Percentiles rank a stretch among this genome's conserved stretches.
Evolutionary conservation across 1,139 yeast species (phyloP).

Genomic region (Diutina scorzettiae): DNA sequence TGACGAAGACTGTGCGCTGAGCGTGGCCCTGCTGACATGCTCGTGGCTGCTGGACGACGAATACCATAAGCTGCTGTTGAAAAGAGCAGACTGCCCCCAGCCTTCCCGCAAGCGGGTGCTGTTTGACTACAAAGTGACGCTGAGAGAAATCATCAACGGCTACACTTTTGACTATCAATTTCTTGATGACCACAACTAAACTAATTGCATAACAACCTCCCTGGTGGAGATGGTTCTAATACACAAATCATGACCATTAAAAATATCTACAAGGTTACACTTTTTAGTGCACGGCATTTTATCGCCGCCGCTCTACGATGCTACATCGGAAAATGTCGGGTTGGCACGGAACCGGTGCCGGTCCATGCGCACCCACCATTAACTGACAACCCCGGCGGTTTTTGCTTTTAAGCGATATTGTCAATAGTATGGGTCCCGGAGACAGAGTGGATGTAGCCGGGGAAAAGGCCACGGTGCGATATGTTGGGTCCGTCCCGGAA

Average conservation of each 20-base stretch:
- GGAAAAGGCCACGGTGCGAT: slow-evolving; percentile 45
- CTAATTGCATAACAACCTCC: background rate
- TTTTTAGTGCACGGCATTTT: too few relatives aligned
- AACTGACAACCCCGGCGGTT: too few relatives aligned
- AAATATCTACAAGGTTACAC: too few relatives aligned
- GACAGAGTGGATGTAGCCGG: background rate
- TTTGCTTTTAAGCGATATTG: too few relatives aligned
- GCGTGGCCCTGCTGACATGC: slow-evolving; percentile 8
- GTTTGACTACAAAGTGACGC: slow-evolving; percentile 29
- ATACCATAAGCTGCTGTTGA: slow-evolving; percentile 9
- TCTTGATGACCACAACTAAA: slow-evolving; percentile 17
- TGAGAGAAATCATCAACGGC: slow-evolving; percentile 33
- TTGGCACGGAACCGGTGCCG: too few relatives aligned
- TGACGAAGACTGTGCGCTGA: slow-evolving; percentile 7
- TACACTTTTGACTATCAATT: slow-evolving; percentile 32
- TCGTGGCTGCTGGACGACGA: slow-evolving; percentile 6
- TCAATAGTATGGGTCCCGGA: too few relatives aligned
- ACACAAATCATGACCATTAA: too few relatives aligned
- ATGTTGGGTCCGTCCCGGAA: slow-evolving; percentile 37
- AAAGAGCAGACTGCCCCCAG: slow-evolving; percentile 6
- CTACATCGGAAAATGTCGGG: too few relatives aligned
- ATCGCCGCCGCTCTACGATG: too few relatives aligned
- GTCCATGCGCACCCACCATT: too few relatives aligned
- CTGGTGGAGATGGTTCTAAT: slow-evolving; percentile 1
- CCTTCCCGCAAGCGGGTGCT: slow-evolving; percentile 15